Conservation (phyloP, 345 rosid genomes). For the Ailanthus altissimus region DNA sequence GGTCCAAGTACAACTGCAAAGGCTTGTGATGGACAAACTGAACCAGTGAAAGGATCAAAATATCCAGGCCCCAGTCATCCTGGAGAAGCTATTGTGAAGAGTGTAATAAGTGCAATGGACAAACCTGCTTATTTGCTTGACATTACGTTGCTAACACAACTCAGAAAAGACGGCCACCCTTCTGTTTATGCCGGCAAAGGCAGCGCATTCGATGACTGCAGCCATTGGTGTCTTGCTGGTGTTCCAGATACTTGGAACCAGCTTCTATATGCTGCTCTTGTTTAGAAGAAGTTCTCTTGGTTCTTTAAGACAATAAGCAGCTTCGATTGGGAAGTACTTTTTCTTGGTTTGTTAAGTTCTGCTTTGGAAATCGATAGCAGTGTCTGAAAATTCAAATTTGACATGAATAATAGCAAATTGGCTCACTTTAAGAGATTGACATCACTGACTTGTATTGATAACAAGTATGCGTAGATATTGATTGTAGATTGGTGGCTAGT, state of each 20-base stretch:
- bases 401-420: neutral
- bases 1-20: conserved; percentile 26
- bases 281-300: conserved; percentile 1
- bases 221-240: conserved; percentile 87
- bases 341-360: neutral
- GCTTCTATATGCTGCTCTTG: conserved; percentile 41
- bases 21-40: conserved; percentile 50
- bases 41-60: conserved; percentile 46
- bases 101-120: conserved; percentile 42
- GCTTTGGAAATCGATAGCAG: neutral
- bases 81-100: conserved; percentile 44
- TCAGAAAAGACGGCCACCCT: conserved; percentile 74
- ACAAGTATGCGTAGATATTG: too few relatives aligned
- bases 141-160: conserved; percentile 51
- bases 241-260: conserved; percentile 79
- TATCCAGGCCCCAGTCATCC: conserved; percentile 34
- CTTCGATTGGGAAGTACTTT: neutral
- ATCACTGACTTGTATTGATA: too few relatives aligned
- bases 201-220: conserved; percentile 40
- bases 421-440: neutral
- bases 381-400: neutral
- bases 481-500: too few relatives aligned
- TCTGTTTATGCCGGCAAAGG: conserved; percentile 46
- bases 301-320: neutral
- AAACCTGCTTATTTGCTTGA: conserved; percentile 55